These are phyloP conservation scores for Boletus sp. DNA, from an alignment of 768 basidiomycete species.

Conservation along the genomic window DNA sequence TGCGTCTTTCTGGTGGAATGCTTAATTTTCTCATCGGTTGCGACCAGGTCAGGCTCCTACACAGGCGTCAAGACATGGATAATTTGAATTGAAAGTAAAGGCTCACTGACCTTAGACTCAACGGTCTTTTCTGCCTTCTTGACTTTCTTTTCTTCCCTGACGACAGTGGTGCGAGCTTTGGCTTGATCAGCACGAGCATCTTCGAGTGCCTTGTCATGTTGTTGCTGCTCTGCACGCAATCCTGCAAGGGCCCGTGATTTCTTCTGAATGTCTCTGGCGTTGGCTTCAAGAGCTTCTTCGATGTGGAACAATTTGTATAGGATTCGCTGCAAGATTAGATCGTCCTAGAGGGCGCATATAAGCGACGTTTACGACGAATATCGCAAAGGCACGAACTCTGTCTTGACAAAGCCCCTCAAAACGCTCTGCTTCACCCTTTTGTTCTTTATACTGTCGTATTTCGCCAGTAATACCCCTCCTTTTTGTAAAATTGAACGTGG, in stretches of 20 bases:
- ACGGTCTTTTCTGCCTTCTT: conserved; percentile 90
- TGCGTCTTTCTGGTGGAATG: conserved; percentile 79
- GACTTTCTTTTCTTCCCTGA: conserved; percentile 82
- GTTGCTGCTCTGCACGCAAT: conserved; percentile 65
- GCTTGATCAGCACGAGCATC: conserved; percentile 78
- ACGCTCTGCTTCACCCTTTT: conserved; percentile 88
- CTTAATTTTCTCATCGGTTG: conserved; percentile 82
- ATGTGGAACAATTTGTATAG: conserved; percentile 91
- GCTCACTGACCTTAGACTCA: conserved; percentile 66
- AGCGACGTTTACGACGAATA: not conserved
- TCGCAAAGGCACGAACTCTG: conserved; percentile 45
- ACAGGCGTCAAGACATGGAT: not conserved
- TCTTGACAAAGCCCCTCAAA: conserved; percentile 79
- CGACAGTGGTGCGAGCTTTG: conserved; percentile 66
- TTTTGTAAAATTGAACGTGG: conserved; percentile 93
- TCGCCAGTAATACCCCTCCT: conserved; percentile 91
- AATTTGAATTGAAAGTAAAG: not conserved
- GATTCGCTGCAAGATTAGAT: conserved; percentile 75
- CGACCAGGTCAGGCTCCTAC: conserved; percentile 85
- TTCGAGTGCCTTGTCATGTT: conserved; percentile 70
- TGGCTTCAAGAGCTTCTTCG: conserved; percentile 74
- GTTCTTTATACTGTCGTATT: conserved; percentile 96
- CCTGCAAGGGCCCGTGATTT: conserved; percentile 72
- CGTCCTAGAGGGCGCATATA: conserved; percentile 52
- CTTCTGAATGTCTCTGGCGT: conserved; percentile 64